Base-by-base conservation (phyloP, 768 basidiomycete species). In the Termitomyces heimii region DNA sequence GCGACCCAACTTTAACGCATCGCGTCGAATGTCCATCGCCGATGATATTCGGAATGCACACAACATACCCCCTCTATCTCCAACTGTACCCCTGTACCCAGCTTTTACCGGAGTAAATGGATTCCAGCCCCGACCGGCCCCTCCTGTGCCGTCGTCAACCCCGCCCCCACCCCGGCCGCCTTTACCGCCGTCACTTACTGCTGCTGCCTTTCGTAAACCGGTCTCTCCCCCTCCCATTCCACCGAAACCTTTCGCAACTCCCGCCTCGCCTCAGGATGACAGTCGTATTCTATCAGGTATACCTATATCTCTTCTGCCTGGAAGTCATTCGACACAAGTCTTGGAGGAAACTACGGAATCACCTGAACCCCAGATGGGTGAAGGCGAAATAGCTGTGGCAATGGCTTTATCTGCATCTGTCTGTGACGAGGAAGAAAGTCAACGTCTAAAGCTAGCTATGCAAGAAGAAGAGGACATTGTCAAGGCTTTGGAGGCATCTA, bases 381-480 rank as follows among this genome's bases (percentile, higher is more conserved):
- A 77, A 37, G 75, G 77, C 29, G 80, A 77, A 28, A 67, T 81
- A n/a, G 76, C 77, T 16, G 61, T 77, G 24, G 80, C 75, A 12
- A 62, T 79, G 16, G 80, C 77, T 16, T 61, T 84, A 49, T 80
- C 83, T 1, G 72, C 79, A 55, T 79, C 79, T 18, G 81, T 81
- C 47, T 71, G 75, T 8, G 58, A 57, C 16, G 63, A 71, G 37
- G 67, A 70, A 50, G 63, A 72, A 60, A 65, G 65, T 28, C 54
- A 68, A 32, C 68, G 71, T 48, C 70, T 73, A 24, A 71, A 72
- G 48, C 57, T 78, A 18, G 63, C 59, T 6, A 67, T 59, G 54
- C 76, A 78, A 60, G 88, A 91, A 65, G 86, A 89, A 56, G 82
- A 83, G 31, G 85, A 89, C 43, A 72, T 91, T 14, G 81, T 81